phyloP scores from a whole-genome alignment of 768 basidiomycete genomes.

The Suillus americanus region DNA sequence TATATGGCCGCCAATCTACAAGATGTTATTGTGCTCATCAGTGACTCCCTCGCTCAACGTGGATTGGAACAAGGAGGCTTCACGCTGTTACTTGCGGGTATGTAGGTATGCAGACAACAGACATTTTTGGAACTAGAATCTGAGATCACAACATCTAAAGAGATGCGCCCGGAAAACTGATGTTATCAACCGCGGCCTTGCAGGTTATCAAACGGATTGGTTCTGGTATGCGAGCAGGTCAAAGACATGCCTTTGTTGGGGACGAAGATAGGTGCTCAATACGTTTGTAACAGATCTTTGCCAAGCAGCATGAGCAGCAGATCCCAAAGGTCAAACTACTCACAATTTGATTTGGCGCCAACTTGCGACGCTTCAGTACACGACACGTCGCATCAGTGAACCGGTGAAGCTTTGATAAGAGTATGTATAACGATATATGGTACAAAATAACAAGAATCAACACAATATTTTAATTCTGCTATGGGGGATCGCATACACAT shows the following conservation, averaged over 20 bases:
- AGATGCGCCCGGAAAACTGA: slow-evolving; percentile 80
- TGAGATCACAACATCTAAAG: not conserved
- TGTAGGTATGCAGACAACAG: slow-evolving; percentile 19
- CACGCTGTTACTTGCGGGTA: slow-evolving; percentile 58
- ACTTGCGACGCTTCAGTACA: slow-evolving; percentile 70
- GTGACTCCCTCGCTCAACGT: slow-evolving; percentile 79
- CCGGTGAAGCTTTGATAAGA: no score
- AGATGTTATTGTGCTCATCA: slow-evolving; percentile 73
- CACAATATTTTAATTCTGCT: no score
- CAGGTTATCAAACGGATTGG: slow-evolving; percentile 89
- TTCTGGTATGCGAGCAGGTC: slow-evolving; percentile 62
- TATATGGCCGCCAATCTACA: slow-evolving; percentile 58
- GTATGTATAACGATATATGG: no score
- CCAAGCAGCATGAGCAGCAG: slow-evolving; percentile 40
- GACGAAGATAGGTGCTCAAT: no score
- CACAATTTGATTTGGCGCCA: slow-evolving; percentile 76
- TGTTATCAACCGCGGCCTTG: slow-evolving; percentile 80
- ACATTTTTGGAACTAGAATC: not conserved
- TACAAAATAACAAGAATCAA: no score
- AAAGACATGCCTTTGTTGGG: no score
- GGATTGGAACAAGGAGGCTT: slow-evolving; percentile 64
- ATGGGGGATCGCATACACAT: no score
- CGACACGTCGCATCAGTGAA: slow-evolving; percentile 54
- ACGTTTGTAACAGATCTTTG: no score
- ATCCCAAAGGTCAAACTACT: slow-evolving; percentile 66